phyloP scores from a whole-genome alignment of 352 stramenopile genomes.

The Globisporangium recalcitrans region DNA sequence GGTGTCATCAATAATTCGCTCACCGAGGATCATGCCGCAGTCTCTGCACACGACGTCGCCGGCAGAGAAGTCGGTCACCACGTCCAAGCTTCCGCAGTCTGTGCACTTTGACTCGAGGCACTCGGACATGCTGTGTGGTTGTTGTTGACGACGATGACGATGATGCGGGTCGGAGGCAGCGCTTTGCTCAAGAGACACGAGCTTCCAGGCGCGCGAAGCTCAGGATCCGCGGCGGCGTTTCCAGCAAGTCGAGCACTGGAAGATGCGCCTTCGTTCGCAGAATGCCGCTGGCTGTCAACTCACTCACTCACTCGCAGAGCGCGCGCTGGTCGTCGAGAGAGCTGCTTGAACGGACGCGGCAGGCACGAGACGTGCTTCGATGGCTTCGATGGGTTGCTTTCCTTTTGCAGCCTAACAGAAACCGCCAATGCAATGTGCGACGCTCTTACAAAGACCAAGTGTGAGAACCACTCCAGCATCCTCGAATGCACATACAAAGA shows the following conservation, averaged over 20 bases:
- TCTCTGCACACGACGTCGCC: slow-evolving; percentile 77
- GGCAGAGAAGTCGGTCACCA: slow-evolving; percentile 76
- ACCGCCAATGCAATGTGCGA: background rate
- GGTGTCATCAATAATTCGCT: slow-evolving; percentile 86
- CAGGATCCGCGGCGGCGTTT: background rate
- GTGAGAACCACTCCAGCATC: too few species aligned
- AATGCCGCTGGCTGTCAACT: background rate
- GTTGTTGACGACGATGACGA: background rate
- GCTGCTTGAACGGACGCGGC: background rate
- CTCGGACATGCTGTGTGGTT: slow-evolving; percentile 54
- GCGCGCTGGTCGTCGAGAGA: slow-evolving; percentile 4
- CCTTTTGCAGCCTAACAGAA: slow-evolving; percentile 17
- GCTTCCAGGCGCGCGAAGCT: background rate
- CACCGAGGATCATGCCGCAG: slow-evolving; percentile 83
- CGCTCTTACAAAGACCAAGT: too few species aligned
- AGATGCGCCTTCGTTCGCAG: background rate
- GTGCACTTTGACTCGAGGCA: slow-evolving; percentile 55
- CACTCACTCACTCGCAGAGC: background rate
- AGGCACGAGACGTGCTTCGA: background rate
- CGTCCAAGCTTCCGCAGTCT: slow-evolving; percentile 66
- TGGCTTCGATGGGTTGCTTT: background rate
- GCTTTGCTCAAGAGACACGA: background rate
- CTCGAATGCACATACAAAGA: too few species aligned
- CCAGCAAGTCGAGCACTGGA: background rate
- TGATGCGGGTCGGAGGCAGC: too few species aligned